phyloP scores from a whole-genome alignment of 2,329 filamentous ascomycete species.

The Zalaria sp. region DNA sequence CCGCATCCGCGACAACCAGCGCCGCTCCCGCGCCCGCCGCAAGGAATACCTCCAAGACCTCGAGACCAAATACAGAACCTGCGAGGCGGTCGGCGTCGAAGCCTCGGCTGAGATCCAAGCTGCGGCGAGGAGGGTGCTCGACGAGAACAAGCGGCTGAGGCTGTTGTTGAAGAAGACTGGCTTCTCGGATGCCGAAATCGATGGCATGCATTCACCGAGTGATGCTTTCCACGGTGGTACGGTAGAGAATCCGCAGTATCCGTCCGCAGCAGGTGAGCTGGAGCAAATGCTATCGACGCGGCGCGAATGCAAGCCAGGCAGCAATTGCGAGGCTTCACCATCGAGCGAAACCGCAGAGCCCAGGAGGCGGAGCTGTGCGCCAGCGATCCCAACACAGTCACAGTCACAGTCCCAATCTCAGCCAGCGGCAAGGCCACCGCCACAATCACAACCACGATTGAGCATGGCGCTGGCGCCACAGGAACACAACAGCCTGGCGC shows the following conservation, averaged over 20 bases:
- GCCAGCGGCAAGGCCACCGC: neutral
- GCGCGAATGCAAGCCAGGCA: slow-evolving; percentile 1
- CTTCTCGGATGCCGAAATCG: slow-evolving; percentile 41
- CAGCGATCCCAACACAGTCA: neutral
- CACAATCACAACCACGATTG: neutral
- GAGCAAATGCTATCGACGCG: slow-evolving; percentile 5
- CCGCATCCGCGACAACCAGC: slow-evolving; percentile 63
- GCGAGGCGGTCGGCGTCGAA: slow-evolving; percentile 51
- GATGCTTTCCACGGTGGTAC: slow-evolving; percentile 5
- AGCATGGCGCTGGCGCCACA: neutral
- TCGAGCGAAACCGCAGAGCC: neutral
- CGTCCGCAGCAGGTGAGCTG: slow-evolving; percentile 1
- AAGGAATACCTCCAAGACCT: slow-evolving; percentile 62
- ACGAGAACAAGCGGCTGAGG: slow-evolving; percentile 54
- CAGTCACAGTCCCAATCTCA: neutral
- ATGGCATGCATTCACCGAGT: slow-evolving; percentile 10
- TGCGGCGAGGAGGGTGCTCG: slow-evolving; percentile 52
- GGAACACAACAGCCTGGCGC: no score
- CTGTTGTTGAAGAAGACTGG: slow-evolving; percentile 44
- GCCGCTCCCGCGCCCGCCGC: slow-evolving; percentile 57
- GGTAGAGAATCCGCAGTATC: slow-evolving; percentile 3
- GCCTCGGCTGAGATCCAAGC: slow-evolving; percentile 59
- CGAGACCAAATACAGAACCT: slow-evolving; percentile 48
- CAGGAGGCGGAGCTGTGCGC: neutral
- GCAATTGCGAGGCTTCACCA: neutral